A percentile compares a stretch with the other conserved stretches of the same genome.
These are phyloP conservation scores for Aspergillus quadrilineatus DNA, from an alignment of 2,329 filamentous ascomycete genomes.

Conservation along the genomic window DNA sequence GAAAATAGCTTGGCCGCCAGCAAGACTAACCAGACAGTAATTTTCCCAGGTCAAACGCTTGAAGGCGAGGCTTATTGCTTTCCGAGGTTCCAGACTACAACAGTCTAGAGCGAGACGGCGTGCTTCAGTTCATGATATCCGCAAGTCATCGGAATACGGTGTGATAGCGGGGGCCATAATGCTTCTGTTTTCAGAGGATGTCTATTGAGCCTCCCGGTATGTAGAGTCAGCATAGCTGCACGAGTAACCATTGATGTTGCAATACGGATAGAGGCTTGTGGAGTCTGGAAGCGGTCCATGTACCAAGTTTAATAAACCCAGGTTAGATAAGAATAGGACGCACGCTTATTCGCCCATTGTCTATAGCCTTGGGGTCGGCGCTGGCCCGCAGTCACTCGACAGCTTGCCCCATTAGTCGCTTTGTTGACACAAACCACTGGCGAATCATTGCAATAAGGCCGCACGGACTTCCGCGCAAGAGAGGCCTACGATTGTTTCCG, in stretches of 20 bases:
- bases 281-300: background rate
- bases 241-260: background rate
- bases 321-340: slow-evolving; percentile 3
- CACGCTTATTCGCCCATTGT: slow-evolving; percentile 7
- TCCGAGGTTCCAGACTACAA: background rate
- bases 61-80: background rate
- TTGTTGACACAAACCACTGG: background rate
- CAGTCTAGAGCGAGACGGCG: background rate
- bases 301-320: background rate
- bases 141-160: background rate
- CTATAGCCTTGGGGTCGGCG: slow-evolving; percentile 2
- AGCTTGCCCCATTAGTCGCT: slow-evolving; percentile 3
- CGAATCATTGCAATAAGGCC: slow-evolving; percentile 1
- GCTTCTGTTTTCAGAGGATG: too few relatives aligned
- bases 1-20: background rate
- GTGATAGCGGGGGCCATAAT: too few relatives aligned
- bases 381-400: slow-evolving; percentile 11
- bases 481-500: background rate
- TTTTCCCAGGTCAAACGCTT: background rate
- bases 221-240: background rate
- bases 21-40: background rate
- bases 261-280: background rate
- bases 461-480: background rate
- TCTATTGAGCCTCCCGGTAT: background rate
- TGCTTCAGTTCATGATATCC: background rate